Evolutionary conservation across 1,284 basidiomycete genomes (phyloP).

Genomic region (Ceratobasidium papillatum): DNA sequence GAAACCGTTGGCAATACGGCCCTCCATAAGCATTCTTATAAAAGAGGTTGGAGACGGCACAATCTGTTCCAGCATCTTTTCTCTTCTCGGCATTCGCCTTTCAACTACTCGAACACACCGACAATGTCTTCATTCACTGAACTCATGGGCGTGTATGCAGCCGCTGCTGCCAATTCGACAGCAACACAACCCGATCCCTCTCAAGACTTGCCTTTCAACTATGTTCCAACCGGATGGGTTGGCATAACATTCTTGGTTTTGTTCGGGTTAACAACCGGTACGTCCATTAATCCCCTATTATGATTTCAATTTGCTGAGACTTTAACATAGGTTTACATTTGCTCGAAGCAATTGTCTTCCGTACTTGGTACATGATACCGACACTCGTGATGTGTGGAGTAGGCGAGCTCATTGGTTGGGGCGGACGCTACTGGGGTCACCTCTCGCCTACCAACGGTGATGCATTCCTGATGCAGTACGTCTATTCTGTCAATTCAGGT

Average conservation of each 20-base stretch:
- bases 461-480: constrained; percentile 38
- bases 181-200: not conserved
- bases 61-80: not conserved
- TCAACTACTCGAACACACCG: not conserved
- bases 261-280: constrained; percentile 28
- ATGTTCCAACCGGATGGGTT: constrained; percentile 35
- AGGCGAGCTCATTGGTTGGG: constrained; percentile 46
- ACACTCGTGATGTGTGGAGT: constrained; percentile 48
- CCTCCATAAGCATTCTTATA: not conserved
- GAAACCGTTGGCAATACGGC: not conserved
- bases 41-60: not conserved
- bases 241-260: constrained; percentile 41
- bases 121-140: constrained; percentile 5
- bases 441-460: constrained; percentile 15
- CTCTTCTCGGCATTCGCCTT: not conserved
- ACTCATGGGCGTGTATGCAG: not conserved
- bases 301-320: not conserved
- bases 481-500: not conserved
- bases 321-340: constrained; percentile 49
- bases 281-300: not conserved
- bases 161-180: constrained; percentile 4
- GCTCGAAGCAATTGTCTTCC: constrained; percentile 45
- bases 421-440: constrained; percentile 32
- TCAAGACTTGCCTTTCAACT: constrained; percentile 26
- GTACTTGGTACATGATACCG: constrained; percentile 47